These are phyloP conservation scores for Beauveria sp. DNA, from an alignment of 2,329 filamentous ascomycete genomes.

Conservation along the genomic window DNA sequence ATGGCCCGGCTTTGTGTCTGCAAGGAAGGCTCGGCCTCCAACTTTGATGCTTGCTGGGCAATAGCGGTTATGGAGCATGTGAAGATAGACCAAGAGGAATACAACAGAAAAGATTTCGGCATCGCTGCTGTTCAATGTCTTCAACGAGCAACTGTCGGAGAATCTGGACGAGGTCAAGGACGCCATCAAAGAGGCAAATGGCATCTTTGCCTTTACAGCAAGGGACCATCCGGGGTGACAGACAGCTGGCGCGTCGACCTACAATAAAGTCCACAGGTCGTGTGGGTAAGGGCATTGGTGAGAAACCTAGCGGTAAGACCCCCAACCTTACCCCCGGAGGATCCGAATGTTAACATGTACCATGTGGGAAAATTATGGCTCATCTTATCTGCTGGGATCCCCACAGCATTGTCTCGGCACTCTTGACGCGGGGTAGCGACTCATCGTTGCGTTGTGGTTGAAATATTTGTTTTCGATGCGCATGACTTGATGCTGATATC, in stretches of 20 bases:
- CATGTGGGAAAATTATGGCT: not conserved
- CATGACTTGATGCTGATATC: slow-evolving; percentile 3
- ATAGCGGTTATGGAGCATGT: not conserved
- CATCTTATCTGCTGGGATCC: not conserved
- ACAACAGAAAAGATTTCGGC: slow-evolving; percentile 65
- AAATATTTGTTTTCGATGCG: not conserved
- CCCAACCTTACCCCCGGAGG: not conserved
- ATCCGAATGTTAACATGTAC: not conserved
- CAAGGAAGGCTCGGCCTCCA: not conserved
- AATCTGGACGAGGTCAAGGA: slow-evolving; percentile 65
- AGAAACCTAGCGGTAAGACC: slow-evolving; percentile 67
- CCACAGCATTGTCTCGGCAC: not conserved
- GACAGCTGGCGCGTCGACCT: slow-evolving; percentile 84
- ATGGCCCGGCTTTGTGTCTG: not conserved
- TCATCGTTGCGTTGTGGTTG: too few relatives aligned
- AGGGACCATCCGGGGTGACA: slow-evolving; percentile 68
- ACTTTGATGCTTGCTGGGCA: not conserved
- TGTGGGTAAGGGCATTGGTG: slow-evolving; percentile 65
- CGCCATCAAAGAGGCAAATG: slow-evolving; percentile 72
- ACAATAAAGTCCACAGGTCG: slow-evolving; percentile 62
- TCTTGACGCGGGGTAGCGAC: not conserved
- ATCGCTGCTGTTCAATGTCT: slow-evolving; percentile 76
- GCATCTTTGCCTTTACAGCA: slow-evolving; percentile 80
- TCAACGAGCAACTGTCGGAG: slow-evolving; percentile 58
- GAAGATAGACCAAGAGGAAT: not conserved